Evolutionary conservation across 768 basidiomycete species (phyloP).

Genomic region (Neoboletus magnificus): DNA sequence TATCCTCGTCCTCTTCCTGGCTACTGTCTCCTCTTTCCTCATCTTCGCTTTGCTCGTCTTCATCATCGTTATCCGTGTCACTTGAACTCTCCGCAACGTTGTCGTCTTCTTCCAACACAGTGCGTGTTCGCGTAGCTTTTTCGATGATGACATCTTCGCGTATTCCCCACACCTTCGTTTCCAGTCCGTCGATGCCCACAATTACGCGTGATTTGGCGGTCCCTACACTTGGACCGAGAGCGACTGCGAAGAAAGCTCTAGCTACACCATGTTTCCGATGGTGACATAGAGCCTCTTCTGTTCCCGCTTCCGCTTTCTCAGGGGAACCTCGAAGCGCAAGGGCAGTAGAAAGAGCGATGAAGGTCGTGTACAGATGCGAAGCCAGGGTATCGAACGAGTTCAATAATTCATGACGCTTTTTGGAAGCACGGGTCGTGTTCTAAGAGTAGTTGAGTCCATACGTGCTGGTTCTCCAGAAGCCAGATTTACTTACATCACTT

Average conservation of each 20-base stretch:
- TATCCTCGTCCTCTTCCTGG: constrained; percentile 12
- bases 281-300: not conserved
- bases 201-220: constrained; percentile 60
- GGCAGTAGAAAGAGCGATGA: constrained; percentile 67
- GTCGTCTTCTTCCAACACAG: not conserved
- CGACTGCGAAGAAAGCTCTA: constrained; percentile 55
- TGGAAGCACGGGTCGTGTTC: constrained; percentile 48
- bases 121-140: constrained; percentile 30
- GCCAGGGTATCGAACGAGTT: constrained; percentile 65
- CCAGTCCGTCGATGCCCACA: constrained; percentile 62
- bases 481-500: constrained; percentile 36
- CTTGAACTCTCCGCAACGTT: not conserved
- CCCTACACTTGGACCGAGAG: constrained; percentile 63
- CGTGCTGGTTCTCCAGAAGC: not conserved
- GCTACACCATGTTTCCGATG: constrained; percentile 7
- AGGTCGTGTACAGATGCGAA: constrained; percentile 74
- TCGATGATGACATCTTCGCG: constrained; percentile 2
- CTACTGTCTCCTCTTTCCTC: constrained; percentile 2
- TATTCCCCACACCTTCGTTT: constrained; percentile 39
- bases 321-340: constrained; percentile 39
- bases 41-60: constrained; percentile 7
- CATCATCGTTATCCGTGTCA: constrained; percentile 2
- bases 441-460: constrained; percentile 15
- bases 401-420: constrained; percentile 60
- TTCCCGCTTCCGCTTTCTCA: not conserved